Conservation (phyloP, 371 early-diverging fungal genomes). For the Furculomyces boomerangus region DNA sequence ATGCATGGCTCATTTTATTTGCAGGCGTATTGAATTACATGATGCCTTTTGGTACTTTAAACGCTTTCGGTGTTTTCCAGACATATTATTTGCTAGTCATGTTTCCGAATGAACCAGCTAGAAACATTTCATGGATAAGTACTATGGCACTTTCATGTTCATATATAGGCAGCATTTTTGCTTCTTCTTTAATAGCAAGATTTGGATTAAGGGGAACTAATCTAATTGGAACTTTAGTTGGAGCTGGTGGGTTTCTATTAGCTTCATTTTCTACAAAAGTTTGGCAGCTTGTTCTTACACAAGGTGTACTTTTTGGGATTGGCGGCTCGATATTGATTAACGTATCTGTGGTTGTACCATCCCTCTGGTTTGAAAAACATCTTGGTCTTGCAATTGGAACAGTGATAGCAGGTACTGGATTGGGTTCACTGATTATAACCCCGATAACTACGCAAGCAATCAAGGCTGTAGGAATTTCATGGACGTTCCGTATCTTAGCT, state of each 20-base stretch:
- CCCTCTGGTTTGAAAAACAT: slow-evolving; percentile 53
- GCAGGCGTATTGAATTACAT: too few species aligned
- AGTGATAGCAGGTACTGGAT: slow-evolving; percentile 43
- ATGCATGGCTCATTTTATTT: too few species aligned
- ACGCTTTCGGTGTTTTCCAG: too few species aligned
- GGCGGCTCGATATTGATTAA: slow-evolving; percentile 41
- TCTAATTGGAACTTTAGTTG: slow-evolving; percentile 22
- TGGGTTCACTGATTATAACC: slow-evolving; percentile 47
- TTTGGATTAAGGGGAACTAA: slow-evolving; percentile 24
- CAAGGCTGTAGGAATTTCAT: slow-evolving; percentile 11
- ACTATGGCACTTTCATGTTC: neutral
- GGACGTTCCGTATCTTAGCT: slow-evolving; percentile 10
- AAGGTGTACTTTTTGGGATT: slow-evolving; percentile 43
- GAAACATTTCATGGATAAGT: neutral
- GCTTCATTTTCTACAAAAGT: slow-evolving; percentile 25
- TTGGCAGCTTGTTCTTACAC: slow-evolving; percentile 48
- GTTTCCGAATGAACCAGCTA: neutral
- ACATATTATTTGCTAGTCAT: too few species aligned
- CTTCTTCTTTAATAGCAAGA: slow-evolving; percentile 20
- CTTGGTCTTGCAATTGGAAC: slow-evolving; percentile 58
- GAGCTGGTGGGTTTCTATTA: slow-evolving; percentile 19
- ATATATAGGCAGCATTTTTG: slow-evolving; percentile 6
- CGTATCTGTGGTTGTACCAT: slow-evolving; percentile 26
- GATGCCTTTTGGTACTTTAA: too few species aligned
- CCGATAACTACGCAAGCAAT: slow-evolving; percentile 28